phyloP scores from a whole-genome alignment of 2,329 filamentous ascomycete species.

The Metarhizium anisopliae region DNA sequence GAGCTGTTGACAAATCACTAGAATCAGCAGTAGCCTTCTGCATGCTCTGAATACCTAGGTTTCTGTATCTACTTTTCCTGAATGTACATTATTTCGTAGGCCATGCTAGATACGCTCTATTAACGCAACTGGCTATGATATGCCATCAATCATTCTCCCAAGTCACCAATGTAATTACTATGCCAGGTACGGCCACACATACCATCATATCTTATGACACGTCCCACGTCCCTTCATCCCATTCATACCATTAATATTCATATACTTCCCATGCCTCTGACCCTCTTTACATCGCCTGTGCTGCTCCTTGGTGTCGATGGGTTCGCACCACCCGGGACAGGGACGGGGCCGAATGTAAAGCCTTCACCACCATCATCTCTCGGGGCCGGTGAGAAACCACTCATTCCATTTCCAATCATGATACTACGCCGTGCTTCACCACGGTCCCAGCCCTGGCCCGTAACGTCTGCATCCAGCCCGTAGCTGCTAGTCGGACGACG shows the following conservation, averaged over 20 bases:
- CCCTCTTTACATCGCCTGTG: slow-evolving; percentile 2
- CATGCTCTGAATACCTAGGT: too few relatives aligned
- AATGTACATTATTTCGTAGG: background rate
- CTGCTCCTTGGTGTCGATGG: background rate
- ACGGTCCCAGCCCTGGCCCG: slow-evolving; percentile 39
- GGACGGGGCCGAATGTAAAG: background rate
- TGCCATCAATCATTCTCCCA: background rate
- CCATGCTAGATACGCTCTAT: background rate
- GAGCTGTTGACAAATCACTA: too few relatives aligned
- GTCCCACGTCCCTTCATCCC: background rate
- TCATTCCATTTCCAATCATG: slow-evolving; percentile 41
- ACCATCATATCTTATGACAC: background rate
- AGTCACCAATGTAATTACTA: background rate
- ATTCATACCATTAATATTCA: background rate
- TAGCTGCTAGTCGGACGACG: slow-evolving; percentile 46
- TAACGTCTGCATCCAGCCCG: slow-evolving; percentile 44
- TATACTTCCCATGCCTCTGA: background rate
- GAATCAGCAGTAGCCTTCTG: too few relatives aligned
- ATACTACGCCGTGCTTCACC: slow-evolving; percentile 45
- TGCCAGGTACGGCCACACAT: background rate
- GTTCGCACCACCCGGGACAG: background rate
- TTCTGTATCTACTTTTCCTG: too few relatives aligned
- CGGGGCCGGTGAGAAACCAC: slow-evolving; percentile 45
- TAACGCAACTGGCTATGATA: background rate
- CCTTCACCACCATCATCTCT: slow-evolving; percentile 10